Evolutionary conservation across 768 basidiomycete species (phyloP).

Genomic region (Dictyophora rubrovolvata): DNA sequence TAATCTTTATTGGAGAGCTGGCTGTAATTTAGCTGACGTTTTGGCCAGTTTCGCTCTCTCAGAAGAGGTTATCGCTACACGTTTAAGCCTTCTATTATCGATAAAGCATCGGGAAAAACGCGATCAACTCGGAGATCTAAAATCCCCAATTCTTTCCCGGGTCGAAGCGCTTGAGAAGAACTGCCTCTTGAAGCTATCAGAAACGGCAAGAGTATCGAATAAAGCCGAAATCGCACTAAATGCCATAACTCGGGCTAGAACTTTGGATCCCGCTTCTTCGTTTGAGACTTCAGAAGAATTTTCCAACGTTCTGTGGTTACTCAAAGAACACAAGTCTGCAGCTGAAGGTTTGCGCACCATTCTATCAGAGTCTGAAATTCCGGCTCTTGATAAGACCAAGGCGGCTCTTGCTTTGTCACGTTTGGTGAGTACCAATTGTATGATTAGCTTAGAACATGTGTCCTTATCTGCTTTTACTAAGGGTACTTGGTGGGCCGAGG

Average conservation of each 20-base stretch:
- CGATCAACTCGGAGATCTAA: constrained; percentile 63
- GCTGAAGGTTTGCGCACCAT: constrained; percentile 55
- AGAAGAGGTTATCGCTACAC: constrained; percentile 72
- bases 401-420: constrained; percentile 34
- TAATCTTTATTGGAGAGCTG: background rate
- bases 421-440: constrained; percentile 41
- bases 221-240: constrained; percentile 80
- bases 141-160: constrained; percentile 38
- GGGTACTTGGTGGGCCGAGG: constrained; percentile 88
- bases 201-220: constrained; percentile 56
- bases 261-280: constrained; percentile 35
- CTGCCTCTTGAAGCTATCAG: constrained; percentile 62
- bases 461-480: constrained; percentile 21
- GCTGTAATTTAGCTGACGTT: background rate
- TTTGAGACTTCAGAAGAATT: constrained; percentile 69
- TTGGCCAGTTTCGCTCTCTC: constrained; percentile 55
- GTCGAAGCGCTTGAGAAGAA: constrained; percentile 54
- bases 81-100: constrained; percentile 72
- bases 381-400: background rate
- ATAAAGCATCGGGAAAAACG: constrained; percentile 58
- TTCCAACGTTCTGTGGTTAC: constrained; percentile 81
- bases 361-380: background rate
- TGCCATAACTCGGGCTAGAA: constrained; percentile 67
- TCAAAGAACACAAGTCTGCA: constrained; percentile 76
- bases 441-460: background rate